Conservation (phyloP, 495 filamentous ascomycete genomes). For the Opeltia flavorubescens region DNA sequence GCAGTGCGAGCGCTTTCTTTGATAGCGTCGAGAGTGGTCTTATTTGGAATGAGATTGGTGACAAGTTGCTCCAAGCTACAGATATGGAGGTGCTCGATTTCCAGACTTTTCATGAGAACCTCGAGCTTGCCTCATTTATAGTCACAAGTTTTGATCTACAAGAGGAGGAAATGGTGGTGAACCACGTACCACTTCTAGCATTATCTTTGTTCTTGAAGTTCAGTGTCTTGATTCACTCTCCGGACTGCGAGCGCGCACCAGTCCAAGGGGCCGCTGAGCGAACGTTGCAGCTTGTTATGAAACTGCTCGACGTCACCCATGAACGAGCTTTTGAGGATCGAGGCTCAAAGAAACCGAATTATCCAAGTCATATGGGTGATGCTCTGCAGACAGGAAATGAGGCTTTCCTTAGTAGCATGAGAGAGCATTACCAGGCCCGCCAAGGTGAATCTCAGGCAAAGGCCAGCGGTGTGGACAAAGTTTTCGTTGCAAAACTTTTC, state of each 20-base stretch:
- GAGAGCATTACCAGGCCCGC: no score
- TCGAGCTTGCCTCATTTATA: conserved; percentile 70
- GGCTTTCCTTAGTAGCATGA: no score
- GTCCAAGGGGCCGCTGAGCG: conserved; percentile 1
- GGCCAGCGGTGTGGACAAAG: no score
- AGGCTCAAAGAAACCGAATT: no score
- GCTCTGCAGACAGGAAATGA: no score
- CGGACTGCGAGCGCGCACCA: neutral
- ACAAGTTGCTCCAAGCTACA: conserved; percentile 43
- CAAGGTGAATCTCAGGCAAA: no score
- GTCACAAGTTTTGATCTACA: conserved; percentile 79
- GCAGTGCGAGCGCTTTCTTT: conserved; percentile 90
- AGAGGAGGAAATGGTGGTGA: conserved; percentile 87
- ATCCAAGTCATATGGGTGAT: no score
- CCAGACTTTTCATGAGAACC: conserved; percentile 28
- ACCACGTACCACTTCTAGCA: conserved; percentile 66
- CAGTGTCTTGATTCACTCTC: neutral
- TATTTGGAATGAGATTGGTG: conserved; percentile 73
- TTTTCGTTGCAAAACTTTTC: conserved; percentile 45
- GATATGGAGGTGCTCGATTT: conserved; percentile 24
- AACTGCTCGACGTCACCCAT: conserved; percentile 51
- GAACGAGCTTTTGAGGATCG: conserved; percentile 46
- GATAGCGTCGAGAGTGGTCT: conserved; percentile 89
- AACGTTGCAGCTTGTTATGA: conserved; percentile 37
- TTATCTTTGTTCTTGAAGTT: conserved; percentile 54